Evolutionary conservation across 2,329 filamentous ascomycete species (phyloP).

Genomic region (Clathrospora elynae): DNA sequence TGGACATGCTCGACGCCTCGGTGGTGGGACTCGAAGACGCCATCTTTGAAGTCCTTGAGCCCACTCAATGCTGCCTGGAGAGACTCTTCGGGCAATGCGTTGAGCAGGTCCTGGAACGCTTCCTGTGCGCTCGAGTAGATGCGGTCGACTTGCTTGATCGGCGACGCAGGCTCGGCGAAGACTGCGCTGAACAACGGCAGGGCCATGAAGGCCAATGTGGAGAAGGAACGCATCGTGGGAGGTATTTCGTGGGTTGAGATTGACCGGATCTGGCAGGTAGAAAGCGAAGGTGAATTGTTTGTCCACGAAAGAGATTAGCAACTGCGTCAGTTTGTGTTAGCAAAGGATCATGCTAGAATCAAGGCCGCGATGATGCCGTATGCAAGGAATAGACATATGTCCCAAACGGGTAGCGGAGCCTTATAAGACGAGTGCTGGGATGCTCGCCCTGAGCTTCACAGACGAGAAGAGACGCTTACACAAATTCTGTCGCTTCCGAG

Average conservation of each 20-base stretch:
- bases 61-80: slow-evolving; percentile 70
- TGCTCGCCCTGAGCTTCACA: too few relatives aligned
- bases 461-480: too few relatives aligned
- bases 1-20: slow-evolving; percentile 67
- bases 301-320: slow-evolving; percentile 12
- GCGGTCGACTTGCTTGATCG: slow-evolving; percentile 23
- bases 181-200: slow-evolving; percentile 38
- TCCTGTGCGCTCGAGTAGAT: slow-evolving; percentile 45
- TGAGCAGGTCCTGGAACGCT: slow-evolving; percentile 61
- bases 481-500: slow-evolving; percentile 15
- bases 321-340: slow-evolving; percentile 27
- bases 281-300: slow-evolving; percentile 12
- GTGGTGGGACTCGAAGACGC: slow-evolving; percentile 69
- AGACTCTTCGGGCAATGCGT: slow-evolving; percentile 62
- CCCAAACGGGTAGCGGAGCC: slow-evolving; percentile 10
- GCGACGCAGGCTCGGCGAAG: slow-evolving; percentile 26
- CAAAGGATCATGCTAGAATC: slow-evolving; percentile 15
- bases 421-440: slow-evolving; percentile 6
- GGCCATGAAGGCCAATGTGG: slow-evolving; percentile 36
- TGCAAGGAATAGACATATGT: slow-evolving; percentile 17
- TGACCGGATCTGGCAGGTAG: background rate
- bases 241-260: background rate
- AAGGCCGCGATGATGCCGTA: slow-evolving; percentile 2
- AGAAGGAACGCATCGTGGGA: slow-evolving; percentile 40
- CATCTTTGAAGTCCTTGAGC: slow-evolving; percentile 68